Evolutionary conservation across 83 land plant species (phyloP).

Genomic region (Thuja plicata): DNA sequence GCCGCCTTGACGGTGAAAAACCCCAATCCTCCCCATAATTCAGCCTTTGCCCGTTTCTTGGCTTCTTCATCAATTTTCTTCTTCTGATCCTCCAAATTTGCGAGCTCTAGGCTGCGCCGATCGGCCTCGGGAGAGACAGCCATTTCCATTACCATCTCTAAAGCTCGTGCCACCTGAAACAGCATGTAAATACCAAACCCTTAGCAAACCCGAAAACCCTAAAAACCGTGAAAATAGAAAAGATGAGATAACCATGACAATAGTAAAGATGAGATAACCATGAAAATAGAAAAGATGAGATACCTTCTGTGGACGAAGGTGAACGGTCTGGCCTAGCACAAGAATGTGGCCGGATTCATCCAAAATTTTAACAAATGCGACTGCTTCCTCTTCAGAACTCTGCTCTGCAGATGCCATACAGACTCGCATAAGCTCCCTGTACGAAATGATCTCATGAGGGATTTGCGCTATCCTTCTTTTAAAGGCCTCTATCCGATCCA

Average conservation of each 20-base stretch:
- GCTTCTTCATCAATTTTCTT: conserved; percentile 51
- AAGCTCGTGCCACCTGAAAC: conserved; percentile 40
- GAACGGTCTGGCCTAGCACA: conserved; percentile 42
- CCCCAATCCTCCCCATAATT: conserved; percentile 55
- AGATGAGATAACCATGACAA: neutral
- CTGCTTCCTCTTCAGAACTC: conserved; percentile 20
- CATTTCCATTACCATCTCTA: conserved; percentile 29
- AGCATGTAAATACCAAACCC: neutral
- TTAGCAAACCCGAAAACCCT: neutral
- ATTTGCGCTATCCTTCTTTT: conserved; percentile 22
- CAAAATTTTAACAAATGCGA: conserved; percentile 33
- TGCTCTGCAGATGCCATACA: conserved; percentile 21
- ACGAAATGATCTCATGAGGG: conserved; percentile 26
- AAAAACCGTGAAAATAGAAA: neutral
- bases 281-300: too few species aligned
- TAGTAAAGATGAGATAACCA: neutral
- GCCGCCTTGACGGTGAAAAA: conserved; percentile 36
- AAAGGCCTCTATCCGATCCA: conserved; percentile 31
- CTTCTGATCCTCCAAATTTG: conserved; percentile 46
- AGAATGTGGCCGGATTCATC: conserved; percentile 61
- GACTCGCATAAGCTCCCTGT: conserved; percentile 28
- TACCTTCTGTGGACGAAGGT: conserved; percentile 67
- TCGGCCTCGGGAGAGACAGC: conserved; percentile 19
- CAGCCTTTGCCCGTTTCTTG: conserved; percentile 32
- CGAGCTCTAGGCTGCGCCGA: conserved; percentile 43